Evolutionary conservation across 768 basidiomycete genomes (phyloP), one percentile per base, ranked within the genome.

Genomic region (Kwoniella europaea): DNA sequence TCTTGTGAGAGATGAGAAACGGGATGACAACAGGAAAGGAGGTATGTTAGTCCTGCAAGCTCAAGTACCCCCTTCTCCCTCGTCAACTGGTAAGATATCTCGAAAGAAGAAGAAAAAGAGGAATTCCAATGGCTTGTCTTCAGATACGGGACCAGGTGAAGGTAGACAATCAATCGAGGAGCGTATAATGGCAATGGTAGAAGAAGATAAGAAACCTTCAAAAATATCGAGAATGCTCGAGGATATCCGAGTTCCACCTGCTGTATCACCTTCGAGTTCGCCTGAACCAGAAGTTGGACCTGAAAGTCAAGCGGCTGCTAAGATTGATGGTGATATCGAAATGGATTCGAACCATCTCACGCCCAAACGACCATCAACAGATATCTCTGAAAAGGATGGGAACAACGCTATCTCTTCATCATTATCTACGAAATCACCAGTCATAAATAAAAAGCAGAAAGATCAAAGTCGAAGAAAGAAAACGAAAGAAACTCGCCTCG

Each of bases 31-130:
- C 9, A 16, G 57, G 29, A 58, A 35, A 58, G 16, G 22, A 10
- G 10, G 44, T 55, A n/a, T 55, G 20, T 12, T 22, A 24, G 54
- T 55, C 24, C 54, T 55, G 15, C 54, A 55, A 22, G 20, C n/a
- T 55, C 54, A 55, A 55, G 54, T n/a, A n/a, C 24, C 54, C n/a
- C 24, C 54, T 55, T n/a, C 54, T 5, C 54, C 54, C 24, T 5
- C 10, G 20, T 24, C 54, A 20, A 52, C 61, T n/a, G 44, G 9
- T 24, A 22, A 41, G 29, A 42, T 6, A n/a, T 35, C 53, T 6
- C 43, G 46, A 53, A 65, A 65, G 10, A 65, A 63, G 62, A 63
- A 55, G 52, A 54, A 55, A n/a, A 67, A 27, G 44, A 46, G 24
- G 35, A 65, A 43, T 4, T 50, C 46, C 18, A 35, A 35, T 35